Conservation (phyloP, 345 rosid genomes). For the Abelmoschus esculentus region DNA sequence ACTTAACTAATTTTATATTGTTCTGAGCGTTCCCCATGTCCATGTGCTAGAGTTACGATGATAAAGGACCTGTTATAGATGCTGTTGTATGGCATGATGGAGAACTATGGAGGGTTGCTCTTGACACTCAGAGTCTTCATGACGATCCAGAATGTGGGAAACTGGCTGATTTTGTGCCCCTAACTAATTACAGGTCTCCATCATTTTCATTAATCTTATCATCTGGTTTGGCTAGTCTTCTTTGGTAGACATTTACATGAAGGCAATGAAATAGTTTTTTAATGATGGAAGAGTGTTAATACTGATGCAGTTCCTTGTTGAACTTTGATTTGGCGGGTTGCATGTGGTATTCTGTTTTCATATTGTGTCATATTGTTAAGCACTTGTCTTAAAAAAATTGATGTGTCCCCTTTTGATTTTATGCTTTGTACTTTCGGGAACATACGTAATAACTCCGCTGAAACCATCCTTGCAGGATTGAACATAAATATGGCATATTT, state of each 20-base stretch:
- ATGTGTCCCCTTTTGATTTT: background rate
- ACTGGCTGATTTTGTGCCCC: constrained; percentile 68
- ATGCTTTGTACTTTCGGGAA: background rate
- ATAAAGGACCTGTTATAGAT: constrained; percentile 90
- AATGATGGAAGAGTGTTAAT: background rate
- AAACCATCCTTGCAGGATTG: constrained; percentile 45
- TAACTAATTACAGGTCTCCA: constrained; percentile 72
- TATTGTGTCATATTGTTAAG: background rate
- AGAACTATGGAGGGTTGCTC: constrained; percentile 91
- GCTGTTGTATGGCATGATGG: constrained; percentile 99
- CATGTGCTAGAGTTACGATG: constrained; percentile 60
- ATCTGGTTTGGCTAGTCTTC: background rate
- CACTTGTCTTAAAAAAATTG: background rate
- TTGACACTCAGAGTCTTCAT: constrained; percentile 86
- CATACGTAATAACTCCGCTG: background rate
- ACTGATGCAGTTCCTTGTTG: background rate
- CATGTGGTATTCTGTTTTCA: background rate
- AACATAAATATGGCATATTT: constrained; percentile 78
- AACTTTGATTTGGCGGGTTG: background rate
- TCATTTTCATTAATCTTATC: background rate
- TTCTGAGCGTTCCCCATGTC: constrained; percentile 9
- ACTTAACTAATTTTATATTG: constrained; percentile 2
- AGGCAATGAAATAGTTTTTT: background rate
- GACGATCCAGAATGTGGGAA: constrained; percentile 70
- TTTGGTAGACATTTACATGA: background rate